Evolutionary conservation across 2,329 filamentous ascomycete genomes (phyloP).

Genomic region (Pestalotiopsis sp.): DNA sequence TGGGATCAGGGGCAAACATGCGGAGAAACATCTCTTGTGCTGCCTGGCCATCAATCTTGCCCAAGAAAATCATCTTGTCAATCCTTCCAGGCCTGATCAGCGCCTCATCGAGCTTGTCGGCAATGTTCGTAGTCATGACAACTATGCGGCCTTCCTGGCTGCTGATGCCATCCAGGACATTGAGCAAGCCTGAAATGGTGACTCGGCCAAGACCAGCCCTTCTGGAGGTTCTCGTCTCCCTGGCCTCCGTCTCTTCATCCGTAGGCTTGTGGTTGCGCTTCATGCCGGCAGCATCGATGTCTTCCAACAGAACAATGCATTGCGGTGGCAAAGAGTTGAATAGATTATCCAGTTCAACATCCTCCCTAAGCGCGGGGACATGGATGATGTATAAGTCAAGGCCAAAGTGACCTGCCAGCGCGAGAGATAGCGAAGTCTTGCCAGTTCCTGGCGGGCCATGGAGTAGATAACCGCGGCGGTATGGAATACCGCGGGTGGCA

Average conservation of each 20-base stretch:
- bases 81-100: slow-evolving; percentile 68
- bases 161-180: slow-evolving; percentile 65
- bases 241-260: slow-evolving; percentile 7
- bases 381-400: slow-evolving; percentile 78
- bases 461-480: slow-evolving; percentile 72
- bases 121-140: slow-evolving; percentile 71
- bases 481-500: slow-evolving; percentile 73
- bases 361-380: slow-evolving; percentile 49
- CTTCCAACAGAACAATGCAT: slow-evolving; percentile 56
- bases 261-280: slow-evolving; percentile 36
- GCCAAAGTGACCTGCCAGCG: slow-evolving; percentile 69
- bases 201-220: slow-evolving; percentile 67
- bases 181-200: slow-evolving; percentile 69
- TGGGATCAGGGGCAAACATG: slow-evolving; percentile 24
- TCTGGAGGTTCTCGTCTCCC: background rate
- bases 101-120: slow-evolving; percentile 68
- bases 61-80: slow-evolving; percentile 69
- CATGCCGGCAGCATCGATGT: slow-evolving; percentile 58
- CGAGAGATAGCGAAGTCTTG: slow-evolving; percentile 77
- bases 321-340: slow-evolving; percentile 35
- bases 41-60: slow-evolving; percentile 34
- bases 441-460: slow-evolving; percentile 76
- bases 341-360: slow-evolving; percentile 32
- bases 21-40: slow-evolving; percentile 27
- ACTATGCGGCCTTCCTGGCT: slow-evolving; percentile 72